Base-by-base conservation (phyloP, 2,329 filamentous ascomycete genomes). In the Xylaria sp. region DNA sequence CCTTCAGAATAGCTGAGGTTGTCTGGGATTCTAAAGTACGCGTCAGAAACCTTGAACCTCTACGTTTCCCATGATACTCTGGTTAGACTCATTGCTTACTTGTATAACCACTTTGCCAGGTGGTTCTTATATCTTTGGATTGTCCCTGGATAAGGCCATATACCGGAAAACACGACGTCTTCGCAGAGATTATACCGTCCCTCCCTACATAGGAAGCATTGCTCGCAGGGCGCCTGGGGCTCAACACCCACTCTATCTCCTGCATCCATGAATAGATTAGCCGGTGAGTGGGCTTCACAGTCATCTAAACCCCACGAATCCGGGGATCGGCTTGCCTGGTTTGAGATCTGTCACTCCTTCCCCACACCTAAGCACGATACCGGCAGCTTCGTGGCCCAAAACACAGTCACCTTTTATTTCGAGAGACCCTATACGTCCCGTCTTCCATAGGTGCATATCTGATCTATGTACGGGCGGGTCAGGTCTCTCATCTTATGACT, bases 401-500 rank as follows among this genome's bases (percentile, higher is more conserved):
- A 87, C 85, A 62, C 83, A 86, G 60, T 87, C 83, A 18, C 81
- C 80, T 53, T 85, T 78, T 11, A 89, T 80, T 1, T 83, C 77
- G 1, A 89, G 75, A 1, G 79, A 76, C 2, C 87, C 86, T 63
- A 89, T 89, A 11, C 78, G 72, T 20, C 86, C 86, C 0, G 76
- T 74, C 62, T 85, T 84, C 86, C 86, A 89, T 61, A 88, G 86
- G 66, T 89, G 86, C 59, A 89, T 80, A 62, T 89, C 86, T 1
- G 85, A 88, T 39, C 81, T 84, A 54, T 29, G 13, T 16, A 34
- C 24, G 29, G 4, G 48, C 7, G 24, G 20, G 52, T 62, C 7
- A 54, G 54, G 16, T 34, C 6, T 6, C 52, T 29, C 52, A 4
- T 39, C 19, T 40, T 39, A 39, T 38, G n/a, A n/a, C n/a, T n/a